Evolutionary conservation across 371 early-diverging fungal species (phyloP).

Genomic region (Mortierella polycephala): DNA sequence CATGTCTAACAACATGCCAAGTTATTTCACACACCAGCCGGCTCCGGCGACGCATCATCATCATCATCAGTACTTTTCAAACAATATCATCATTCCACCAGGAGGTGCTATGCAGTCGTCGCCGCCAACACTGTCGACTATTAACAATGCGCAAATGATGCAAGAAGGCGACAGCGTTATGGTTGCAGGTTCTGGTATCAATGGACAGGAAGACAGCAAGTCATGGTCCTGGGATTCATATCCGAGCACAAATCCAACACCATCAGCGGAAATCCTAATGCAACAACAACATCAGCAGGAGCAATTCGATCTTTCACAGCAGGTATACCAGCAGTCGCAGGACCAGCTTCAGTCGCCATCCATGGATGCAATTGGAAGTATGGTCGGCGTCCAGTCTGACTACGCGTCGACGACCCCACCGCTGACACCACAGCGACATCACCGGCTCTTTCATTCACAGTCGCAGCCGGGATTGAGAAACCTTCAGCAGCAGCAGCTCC

Average conservation of each 20-base stretch:
- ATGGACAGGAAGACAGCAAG: slow-evolving; percentile 5
- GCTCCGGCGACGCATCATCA: slow-evolving; percentile 7
- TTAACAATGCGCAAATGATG: slow-evolving; percentile 6
- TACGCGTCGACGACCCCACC: slow-evolving; percentile 34
- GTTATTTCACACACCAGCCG: slow-evolving; percentile 30
- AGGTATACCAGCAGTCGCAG: slow-evolving; percentile 19
- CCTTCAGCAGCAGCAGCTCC: slow-evolving; percentile 41
- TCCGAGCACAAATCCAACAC: slow-evolving; percentile 25
- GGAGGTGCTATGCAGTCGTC: slow-evolving; percentile 4
- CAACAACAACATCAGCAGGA: slow-evolving; percentile 33
- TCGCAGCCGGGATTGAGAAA: slow-evolving; percentile 44
- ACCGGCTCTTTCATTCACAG: slow-evolving; percentile 46
- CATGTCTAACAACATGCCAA: slow-evolving; percentile 15
- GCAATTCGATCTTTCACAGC: slow-evolving; percentile 12
- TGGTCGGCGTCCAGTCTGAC: slow-evolving; percentile 7
- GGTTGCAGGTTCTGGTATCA: slow-evolving; percentile 12
- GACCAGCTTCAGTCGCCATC: slow-evolving; percentile 23
- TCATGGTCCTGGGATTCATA: slow-evolving; percentile 33
- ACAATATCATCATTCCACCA: slow-evolving; percentile 18
- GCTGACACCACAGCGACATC: slow-evolving; percentile 34
- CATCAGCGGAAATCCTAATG: slow-evolving; percentile 22
- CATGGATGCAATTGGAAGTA: slow-evolving; percentile 4
- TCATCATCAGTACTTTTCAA: slow-evolving; percentile 24
- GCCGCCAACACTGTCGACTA: neutral
- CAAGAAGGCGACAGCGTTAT: slow-evolving; percentile 8